Base-by-base conservation (phyloP, 495 filamentous ascomycete species). In the Podospora australis region DNA sequence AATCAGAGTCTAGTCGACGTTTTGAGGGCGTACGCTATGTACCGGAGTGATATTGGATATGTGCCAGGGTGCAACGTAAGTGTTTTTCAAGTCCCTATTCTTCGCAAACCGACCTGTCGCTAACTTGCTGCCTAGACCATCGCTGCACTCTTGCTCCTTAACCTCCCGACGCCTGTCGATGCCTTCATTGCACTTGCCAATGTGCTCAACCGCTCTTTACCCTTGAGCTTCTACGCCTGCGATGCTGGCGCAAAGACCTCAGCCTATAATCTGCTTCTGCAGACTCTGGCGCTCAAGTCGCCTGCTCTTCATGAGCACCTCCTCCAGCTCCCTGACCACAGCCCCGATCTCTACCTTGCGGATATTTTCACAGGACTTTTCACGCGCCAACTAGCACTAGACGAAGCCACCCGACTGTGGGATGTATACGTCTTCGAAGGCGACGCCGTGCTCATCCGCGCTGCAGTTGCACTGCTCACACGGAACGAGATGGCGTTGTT, bases 381-480 rank as follows among this genome's bases (percentile, higher is more conserved):
- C 52, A 79, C 78, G 2, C 53, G 62, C n/a, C 68, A 73, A 39
- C 62, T 78, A 13, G 70, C 73, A 21, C 66, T 95, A 2, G 91
- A 96, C 53, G 77, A 84, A 44, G 80, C 80, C 10, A 81, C 81
- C 23, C 77, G 92, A 9, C 71, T 97, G 3, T 96, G 88, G 89
- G 92, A 98, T 59, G 86, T 95, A 21, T 92, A 88, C 70, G 83
- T 91, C 2, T 95, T 97, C 49, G 92, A 98, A 62, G 90, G 90
- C 2, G 92, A 97, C 56, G 74, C 79, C 7, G 74, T 89, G 11
- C 71, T 95, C 9, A 80, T 96, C 19, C 78, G 91, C 2, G 81
- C 87, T 0, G 86, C 79, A 1, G 81, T 96, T 4, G 92, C 83
- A 3, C 61, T 88, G 25, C 65, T 95, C 4, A 68, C 78, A 3